phyloP scores from a whole-genome alignment of 768 basidiomycete species.

The Tricholoma furcatifolium region DNA sequence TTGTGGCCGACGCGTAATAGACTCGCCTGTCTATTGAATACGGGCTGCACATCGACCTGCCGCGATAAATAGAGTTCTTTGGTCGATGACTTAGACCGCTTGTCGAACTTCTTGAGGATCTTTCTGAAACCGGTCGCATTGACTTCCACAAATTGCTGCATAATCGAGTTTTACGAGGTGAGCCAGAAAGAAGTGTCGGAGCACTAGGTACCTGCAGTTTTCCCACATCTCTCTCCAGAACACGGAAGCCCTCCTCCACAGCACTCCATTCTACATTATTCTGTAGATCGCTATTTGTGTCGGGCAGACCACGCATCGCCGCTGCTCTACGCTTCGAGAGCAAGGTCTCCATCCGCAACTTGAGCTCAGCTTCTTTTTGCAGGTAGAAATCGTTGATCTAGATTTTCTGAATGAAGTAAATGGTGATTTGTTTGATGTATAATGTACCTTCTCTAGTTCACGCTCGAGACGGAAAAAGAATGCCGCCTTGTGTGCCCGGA shows the following conservation, averaged over 20 bases:
- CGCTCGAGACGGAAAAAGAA: conserved; percentile 99
- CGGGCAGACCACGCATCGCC: conserved; percentile 68
- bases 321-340: conserved; percentile 91
- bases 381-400: conserved; percentile 99
- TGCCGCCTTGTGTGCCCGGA: conserved; percentile 93
- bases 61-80: conserved; percentile 95
- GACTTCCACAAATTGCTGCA: conserved; percentile 93
- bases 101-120: conserved; percentile 98
- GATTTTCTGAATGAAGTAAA: conserved; percentile 3
- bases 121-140: conserved; percentile 97
- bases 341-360: conserved; percentile 87
- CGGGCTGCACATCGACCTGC: conserved; percentile 98
- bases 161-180: conserved; percentile 20
- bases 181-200: conserved; percentile 15
- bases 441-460: conserved; percentile 89
- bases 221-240: conserved; percentile 90
- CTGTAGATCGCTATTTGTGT: conserved; percentile 57
- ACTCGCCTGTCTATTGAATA: conserved; percentile 89
- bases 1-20: background rate
- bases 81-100: conserved; percentile 90
- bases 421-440: conserved; percentile 2
- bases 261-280: conserved; percentile 92
- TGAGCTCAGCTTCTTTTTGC: conserved; percentile 94
- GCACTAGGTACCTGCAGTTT: conserved; percentile 77
- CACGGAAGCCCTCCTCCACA: conserved; percentile 92